Base-by-base conservation (phyloP, 1,284 basidiomycete species). In the Austropuccinia psidii region DNA sequence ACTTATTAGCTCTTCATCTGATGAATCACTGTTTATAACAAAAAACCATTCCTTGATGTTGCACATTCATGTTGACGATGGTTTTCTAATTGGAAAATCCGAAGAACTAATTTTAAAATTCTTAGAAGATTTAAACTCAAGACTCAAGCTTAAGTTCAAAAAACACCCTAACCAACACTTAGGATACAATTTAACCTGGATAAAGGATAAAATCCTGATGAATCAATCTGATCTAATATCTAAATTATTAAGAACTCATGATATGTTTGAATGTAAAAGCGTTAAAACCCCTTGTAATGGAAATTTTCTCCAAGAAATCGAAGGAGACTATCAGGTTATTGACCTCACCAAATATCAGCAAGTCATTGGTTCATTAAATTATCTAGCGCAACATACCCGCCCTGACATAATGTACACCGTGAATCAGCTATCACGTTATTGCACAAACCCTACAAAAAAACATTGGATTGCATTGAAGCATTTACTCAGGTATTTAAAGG, bases 41-140 rank as follows among this genome's bases (percentile, higher is more conserved):
- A 9, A 55, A 55, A 8, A 8, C 24, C 24, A 31, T 7, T 55
- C 24, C 6, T 29, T 55, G 9, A 9, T 31, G 6, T 19, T 55
- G 27, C 52, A 55, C 27, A 55, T 55, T 24, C 52, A 55, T 55
- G 52, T 55, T 27, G 52, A 55, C 33, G 52, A 55, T 55, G 52
- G 52, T 7, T 55, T 55, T 4, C 19, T 55, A 9, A 6, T 55
- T 8, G 52, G 52, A 21, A 21, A 29, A 5, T 7, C 19, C 33
- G 7, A 29, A 6, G 19, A 7, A 31, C 4, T 15, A 17, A 27
- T 55, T 7, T 6, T 55, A 19, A 17, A 21, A 55, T 29, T 11
- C 24, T 6, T 55, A 6, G 5, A 55, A 21, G 27, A 55, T 6
- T 17, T 55, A 24, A 55, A 55, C 17, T 9, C 8, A 13, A 9